phyloP scores from a whole-genome alignment of 2,329 filamentous ascomycete species.

The Mycosphaerelloides madeirae region DNA sequence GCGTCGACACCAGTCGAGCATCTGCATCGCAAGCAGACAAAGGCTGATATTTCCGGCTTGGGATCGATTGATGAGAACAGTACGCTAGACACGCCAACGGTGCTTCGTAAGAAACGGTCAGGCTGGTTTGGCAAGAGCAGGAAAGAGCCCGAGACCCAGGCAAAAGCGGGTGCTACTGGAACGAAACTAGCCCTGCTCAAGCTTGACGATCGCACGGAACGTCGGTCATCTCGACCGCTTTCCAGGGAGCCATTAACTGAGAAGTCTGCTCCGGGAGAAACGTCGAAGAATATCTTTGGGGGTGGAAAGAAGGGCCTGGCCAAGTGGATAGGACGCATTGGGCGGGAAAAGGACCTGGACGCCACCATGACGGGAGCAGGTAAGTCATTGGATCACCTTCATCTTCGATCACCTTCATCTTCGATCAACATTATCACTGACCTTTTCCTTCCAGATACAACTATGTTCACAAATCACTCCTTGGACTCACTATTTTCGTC shows the following conservation, averaged over 20 bases:
- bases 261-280: constrained; percentile 42
- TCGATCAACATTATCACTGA: constrained; percentile 3
- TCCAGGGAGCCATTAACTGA: constrained; percentile 30
- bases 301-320: constrained; percentile 46
- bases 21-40: constrained; percentile 15
- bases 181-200: constrained; percentile 3
- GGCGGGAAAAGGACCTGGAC: constrained; percentile 29
- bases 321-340: constrained; percentile 50
- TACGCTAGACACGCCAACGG: constrained; percentile 19
- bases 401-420: no score
- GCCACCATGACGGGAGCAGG: constrained; percentile 15
- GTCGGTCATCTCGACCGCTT: constrained; percentile 19
- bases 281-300: constrained; percentile 34
- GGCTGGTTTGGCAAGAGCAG: constrained; percentile 41
- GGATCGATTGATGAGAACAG: constrained; percentile 28
- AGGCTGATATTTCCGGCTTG: constrained; percentile 19
- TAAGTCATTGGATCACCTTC: constrained; percentile 7
- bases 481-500: constrained; percentile 29
- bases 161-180: constrained; percentile 4
- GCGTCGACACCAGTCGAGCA: constrained; percentile 20
- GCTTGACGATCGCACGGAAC: constrained; percentile 14
- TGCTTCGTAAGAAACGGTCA: constrained; percentile 42
- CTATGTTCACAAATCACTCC: constrained; percentile 22
- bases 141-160: constrained; percentile 19
- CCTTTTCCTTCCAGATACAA: constrained; percentile 17